Evolutionary conservation across 1,139 yeast genomes (phyloP), one percentile per base, ranked within the genome.

Genomic region (Spathaspora sp.): DNA sequence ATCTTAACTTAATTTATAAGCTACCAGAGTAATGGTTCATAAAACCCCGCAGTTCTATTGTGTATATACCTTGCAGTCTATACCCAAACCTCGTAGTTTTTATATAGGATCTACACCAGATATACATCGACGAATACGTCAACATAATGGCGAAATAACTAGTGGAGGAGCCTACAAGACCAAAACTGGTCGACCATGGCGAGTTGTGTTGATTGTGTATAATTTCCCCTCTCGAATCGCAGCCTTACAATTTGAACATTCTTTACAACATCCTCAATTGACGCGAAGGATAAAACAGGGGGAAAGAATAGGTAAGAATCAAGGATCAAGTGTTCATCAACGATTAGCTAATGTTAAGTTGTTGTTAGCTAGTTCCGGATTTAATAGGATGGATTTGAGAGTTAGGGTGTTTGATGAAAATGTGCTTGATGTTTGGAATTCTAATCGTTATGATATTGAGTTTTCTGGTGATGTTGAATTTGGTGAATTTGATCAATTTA

Each of bases 41-140:
- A 46, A 46, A 7, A 46, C 57, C 2, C 70, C 75, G 6, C 60
- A 60, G 13, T 80, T 84, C 51, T 86, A 86, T 60, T 81, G 87
- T 42, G 88, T 87, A 41, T 86, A 86, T 57, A 64, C 87, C 6
- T 66, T 87, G 13, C 81, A 81, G 52, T 84, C 90, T 0, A 57
- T 72, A 5, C 73, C 78, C 2, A 78, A 77, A 53, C 78, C 80
- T 10, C 67, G 70, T 38, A 76, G 85, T 6, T 81, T 81, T 54
- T 87, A 87, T 56, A 76, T 87, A 4, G 95, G 95, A 1, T 86
- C 93, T 1, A 85, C 93, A 0, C 91, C 93, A 0, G 77, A 85
- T 56, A 93, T 95, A 0, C 58, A 68, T 1, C 57, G 91, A 48
- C 60, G 96, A 42, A 66, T 88, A 5, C 64, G 89, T 36, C 96